phyloP scores from a whole-genome alignment of 2,329 filamentous ascomycete genomes.

The Pestalotiopsis fici region DNA sequence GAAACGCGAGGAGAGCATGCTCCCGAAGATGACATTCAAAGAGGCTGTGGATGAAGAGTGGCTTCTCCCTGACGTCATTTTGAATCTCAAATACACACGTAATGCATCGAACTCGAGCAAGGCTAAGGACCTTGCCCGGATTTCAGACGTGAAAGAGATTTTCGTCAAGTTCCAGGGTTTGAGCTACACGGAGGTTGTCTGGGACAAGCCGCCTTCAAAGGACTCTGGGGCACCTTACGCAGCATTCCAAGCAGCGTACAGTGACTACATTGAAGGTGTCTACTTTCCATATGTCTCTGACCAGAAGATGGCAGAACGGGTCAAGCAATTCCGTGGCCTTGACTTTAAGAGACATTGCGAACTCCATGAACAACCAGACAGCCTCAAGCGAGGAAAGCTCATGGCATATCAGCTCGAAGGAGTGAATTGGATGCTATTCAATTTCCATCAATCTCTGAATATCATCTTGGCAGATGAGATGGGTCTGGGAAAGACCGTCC shows the following conservation, averaged over 20 bases:
- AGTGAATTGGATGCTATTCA: slow-evolving; percentile 92
- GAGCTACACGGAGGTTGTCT: slow-evolving; percentile 86
- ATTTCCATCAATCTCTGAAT: slow-evolving; percentile 80
- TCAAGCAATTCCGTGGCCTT: slow-evolving; percentile 65
- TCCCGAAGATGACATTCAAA: slow-evolving; percentile 69
- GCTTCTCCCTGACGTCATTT: slow-evolving; percentile 83
- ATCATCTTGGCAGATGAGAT: slow-evolving; percentile 96
- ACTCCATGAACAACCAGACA: slow-evolving; percentile 70
- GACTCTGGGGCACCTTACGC: slow-evolving; percentile 69
- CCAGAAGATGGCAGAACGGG: slow-evolving; percentile 63
- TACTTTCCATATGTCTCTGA: slow-evolving; percentile 64
- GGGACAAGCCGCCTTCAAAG: slow-evolving; percentile 77
- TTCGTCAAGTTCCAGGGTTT: slow-evolving; percentile 92
- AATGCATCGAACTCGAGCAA: slow-evolving; percentile 57
- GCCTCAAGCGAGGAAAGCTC: slow-evolving; percentile 74
- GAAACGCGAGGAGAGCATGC: slow-evolving; percentile 64
- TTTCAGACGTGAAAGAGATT: slow-evolving; percentile 71
- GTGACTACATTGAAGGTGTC: slow-evolving; percentile 79
- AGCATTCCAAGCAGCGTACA: slow-evolving; percentile 81
- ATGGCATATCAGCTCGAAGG: slow-evolving; percentile 96
- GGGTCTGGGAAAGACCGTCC: slow-evolving; percentile 96
- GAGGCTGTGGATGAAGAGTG: slow-evolving; percentile 89
- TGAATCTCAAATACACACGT: slow-evolving; percentile 68
- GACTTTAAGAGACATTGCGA: slow-evolving; percentile 69
- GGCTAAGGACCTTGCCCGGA: slow-evolving; percentile 69